Evolutionary conservation across 163 green algal species (phyloP).

Genomic region (Coccomyxa subellipsoidea): DNA sequence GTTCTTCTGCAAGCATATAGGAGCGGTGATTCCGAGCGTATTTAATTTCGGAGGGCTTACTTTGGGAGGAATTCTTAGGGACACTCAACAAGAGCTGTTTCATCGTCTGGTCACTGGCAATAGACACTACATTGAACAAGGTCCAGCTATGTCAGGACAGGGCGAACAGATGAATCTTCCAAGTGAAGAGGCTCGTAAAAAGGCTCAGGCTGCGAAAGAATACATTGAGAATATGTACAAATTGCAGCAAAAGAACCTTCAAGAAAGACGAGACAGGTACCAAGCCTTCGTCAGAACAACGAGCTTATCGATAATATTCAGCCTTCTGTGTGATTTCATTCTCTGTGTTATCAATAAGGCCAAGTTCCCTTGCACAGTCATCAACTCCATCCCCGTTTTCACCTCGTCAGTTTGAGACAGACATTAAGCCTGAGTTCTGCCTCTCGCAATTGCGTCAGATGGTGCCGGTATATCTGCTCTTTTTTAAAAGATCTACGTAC

Average conservation of each 20-base stretch:
- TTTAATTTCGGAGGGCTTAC: too few species aligned
- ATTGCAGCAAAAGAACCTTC: conserved; percentile 71
- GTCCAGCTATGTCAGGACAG: neutral
- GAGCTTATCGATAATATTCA: neutral
- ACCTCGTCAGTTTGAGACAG: too few species aligned
- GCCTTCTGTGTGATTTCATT: neutral
- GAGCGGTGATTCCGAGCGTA: too few species aligned
- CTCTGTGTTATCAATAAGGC: neutral
- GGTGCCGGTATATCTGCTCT: too few species aligned
- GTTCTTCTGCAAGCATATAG: too few species aligned
- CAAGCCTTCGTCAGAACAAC: neutral
- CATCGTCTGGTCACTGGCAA: too few species aligned
- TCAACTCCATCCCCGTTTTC: too few species aligned
- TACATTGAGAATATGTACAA: conserved; percentile 97
- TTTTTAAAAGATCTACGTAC: too few species aligned
- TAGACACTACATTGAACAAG: neutral
- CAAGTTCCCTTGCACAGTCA: too few species aligned
- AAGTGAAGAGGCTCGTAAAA: neutral
- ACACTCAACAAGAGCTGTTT: too few species aligned
- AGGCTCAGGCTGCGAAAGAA: conserved; percentile 77
- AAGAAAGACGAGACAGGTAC: conserved; percentile 73
- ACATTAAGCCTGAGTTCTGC: neutral
- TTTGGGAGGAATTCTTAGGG: too few species aligned
- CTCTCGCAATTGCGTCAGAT: neutral
- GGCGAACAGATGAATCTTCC: neutral